A percentile compares a stretch with the other conserved stretches of the same genome.
Evolutionary conservation across 352 stramenopile genomes (phyloP).

Genomic region (Globisporangium paddicum): DNA sequence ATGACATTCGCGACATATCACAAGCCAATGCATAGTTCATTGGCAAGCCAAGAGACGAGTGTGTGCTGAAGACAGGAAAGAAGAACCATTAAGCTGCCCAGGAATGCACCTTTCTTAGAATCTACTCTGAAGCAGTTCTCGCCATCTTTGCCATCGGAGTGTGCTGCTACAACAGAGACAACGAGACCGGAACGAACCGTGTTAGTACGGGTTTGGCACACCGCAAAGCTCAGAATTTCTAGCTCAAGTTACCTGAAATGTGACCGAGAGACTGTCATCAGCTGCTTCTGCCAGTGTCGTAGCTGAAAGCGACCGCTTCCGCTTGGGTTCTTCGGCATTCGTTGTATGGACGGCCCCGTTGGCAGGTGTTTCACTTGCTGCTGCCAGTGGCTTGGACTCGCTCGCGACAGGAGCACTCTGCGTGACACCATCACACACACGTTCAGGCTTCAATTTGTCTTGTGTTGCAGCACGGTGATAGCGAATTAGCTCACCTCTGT

Average conservation of each 20-base stretch:
- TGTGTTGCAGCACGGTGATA: background rate
- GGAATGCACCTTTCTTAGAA: background rate
- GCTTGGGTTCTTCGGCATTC: constrained; percentile 6
- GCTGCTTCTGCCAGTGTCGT: background rate
- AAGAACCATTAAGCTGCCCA: no score
- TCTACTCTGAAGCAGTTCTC: constrained; percentile 10
- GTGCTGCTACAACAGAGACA: background rate
- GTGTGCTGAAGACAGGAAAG: background rate
- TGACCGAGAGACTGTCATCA: background rate
- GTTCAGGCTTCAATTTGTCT: background rate
- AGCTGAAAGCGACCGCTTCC: constrained; percentile 3
- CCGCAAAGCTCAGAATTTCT: background rate
- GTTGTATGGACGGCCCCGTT: background rate
- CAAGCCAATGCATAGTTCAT: background rate
- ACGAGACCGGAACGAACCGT: background rate
- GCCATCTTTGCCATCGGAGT: constrained; percentile 12
- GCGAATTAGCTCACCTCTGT: background rate
- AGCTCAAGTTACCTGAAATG: background rate
- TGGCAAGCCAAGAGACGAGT: background rate
- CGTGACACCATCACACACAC: background rate
- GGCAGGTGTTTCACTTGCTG: background rate
- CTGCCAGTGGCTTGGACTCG: constrained; percentile 2
- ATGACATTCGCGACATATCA: background rate
- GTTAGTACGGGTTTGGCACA: background rate
- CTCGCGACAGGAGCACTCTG: background rate